Percentiles rank a stretch among this genome's conserved stretches.
These are phyloP conservation scores for Lasiosphaeris hirsuta DNA, from an alignment of 495 filamentous ascomycete species.

Conservation along the genomic window DNA sequence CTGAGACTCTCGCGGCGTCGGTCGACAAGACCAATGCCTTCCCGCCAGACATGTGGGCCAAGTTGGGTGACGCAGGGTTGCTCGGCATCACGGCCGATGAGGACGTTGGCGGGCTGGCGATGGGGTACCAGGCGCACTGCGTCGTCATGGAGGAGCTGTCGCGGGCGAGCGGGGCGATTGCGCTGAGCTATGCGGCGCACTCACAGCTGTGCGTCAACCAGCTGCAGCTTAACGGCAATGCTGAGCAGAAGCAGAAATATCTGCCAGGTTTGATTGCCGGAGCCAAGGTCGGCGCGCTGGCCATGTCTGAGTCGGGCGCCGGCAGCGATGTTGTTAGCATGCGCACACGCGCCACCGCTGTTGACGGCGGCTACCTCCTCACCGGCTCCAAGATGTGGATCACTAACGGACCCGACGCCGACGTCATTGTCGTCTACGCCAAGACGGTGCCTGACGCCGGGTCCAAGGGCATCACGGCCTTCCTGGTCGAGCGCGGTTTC, in stretches of 20 bases:
- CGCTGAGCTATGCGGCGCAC: constrained; percentile 88
- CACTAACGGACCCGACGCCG: constrained; percentile 93
- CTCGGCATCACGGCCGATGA: constrained; percentile 94
- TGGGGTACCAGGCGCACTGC: constrained; percentile 98
- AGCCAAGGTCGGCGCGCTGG: constrained; percentile 79
- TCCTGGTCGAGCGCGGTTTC: constrained; percentile 69
- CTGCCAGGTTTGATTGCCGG: constrained; percentile 82
- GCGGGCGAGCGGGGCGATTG: constrained; percentile 72
- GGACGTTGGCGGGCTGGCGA: constrained; percentile 81
- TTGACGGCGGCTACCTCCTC: constrained; percentile 81
- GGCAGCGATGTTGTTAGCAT: constrained; percentile 95
- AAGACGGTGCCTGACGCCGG: constrained; percentile 81
- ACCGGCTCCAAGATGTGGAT: constrained; percentile 99
- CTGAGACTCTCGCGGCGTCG: constrained; percentile 73
- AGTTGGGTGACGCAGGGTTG: constrained; percentile 86
- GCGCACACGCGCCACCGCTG: constrained; percentile 75
- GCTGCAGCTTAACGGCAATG: constrained; percentile 81
- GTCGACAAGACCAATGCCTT: constrained; percentile 89
- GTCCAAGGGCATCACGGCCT: constrained; percentile 92
- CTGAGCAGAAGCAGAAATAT: constrained; percentile 73
- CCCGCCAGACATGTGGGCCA: constrained; percentile 87
- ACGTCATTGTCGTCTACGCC: constrained; percentile 87
- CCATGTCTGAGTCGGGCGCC: constrained; percentile 91
- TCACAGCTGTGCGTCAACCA: constrained; percentile 97
- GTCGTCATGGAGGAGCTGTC: constrained; percentile 89